Evolutionary conservation across 2,329 filamentous ascomycete species (phyloP).

Genomic region (Colletotrichum aenigma): DNA sequence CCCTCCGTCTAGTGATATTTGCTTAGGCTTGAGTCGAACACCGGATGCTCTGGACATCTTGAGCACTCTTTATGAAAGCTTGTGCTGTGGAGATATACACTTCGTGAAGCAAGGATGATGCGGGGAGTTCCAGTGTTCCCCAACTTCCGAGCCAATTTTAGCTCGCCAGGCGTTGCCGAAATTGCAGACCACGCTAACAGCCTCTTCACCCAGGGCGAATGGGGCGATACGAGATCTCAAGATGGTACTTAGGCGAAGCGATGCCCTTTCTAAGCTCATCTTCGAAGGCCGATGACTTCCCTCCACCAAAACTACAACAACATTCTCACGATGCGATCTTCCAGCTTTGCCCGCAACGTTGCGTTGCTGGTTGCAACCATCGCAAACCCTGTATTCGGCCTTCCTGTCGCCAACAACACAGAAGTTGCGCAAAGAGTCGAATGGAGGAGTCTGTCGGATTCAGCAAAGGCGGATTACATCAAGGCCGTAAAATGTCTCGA

Average conservation of each 20-base stretch:
- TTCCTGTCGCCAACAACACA: neutral
- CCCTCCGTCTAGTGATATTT: too few species aligned
- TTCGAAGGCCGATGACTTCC: neutral
- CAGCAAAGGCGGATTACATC: neutral
- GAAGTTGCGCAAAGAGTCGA: neutral
- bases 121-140: neutral
- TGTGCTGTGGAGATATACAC: neutral
- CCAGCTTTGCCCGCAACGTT: neutral
- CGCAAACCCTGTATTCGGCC: neutral
- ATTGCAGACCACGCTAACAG: neutral
- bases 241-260: neutral
- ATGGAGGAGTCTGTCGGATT: neutral
- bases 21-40: neutral
- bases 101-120: neutral
- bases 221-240: neutral
- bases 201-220: neutral
- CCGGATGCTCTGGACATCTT: neutral
- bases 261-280: neutral
- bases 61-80: neutral
- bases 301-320: neutral
- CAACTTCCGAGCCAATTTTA: neutral
- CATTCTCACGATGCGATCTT: neutral
- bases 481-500: constrained; percentile 31
- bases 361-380: neutral
- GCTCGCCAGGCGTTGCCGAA: neutral